Percentiles rank a stretch among this genome's conserved stretches.
phyloP scores from a whole-genome alignment of 2,329 filamentous ascomycete species.

The Blastomyces parvus region DNA sequence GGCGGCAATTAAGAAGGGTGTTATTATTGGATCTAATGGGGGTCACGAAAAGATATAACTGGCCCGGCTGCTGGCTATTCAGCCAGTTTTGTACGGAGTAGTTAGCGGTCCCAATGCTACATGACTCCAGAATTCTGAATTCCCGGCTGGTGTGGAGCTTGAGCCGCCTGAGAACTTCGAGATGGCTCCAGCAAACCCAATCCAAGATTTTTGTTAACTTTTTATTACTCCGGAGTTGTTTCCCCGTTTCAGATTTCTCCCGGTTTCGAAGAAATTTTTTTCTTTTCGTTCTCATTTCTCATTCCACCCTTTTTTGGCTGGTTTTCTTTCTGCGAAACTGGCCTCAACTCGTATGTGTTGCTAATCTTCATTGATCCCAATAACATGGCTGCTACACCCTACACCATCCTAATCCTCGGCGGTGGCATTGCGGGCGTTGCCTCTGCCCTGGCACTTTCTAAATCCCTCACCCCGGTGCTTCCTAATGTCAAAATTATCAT shows the following conservation, averaged over 20 bases:
- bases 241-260: too few species aligned
- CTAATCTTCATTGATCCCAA: not conserved
- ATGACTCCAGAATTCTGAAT: not conserved
- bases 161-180: too few species aligned
- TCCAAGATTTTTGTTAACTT: not conserved
- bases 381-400: conserved; percentile 3
- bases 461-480: conserved; percentile 14
- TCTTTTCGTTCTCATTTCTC: not conserved
- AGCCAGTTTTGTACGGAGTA: too few species aligned
- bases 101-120: not conserved
- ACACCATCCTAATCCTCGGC: conserved; percentile 17
- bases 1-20: not conserved
- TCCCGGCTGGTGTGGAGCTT: not conserved
- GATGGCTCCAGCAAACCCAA: too few species aligned
- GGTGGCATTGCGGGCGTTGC: conserved; percentile 19
- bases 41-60: not conserved
- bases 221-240: too few species aligned
- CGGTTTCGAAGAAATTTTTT: not conserved
- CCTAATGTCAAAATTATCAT: conserved; percentile 25
- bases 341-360: not conserved
- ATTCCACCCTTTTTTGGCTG: not conserved
- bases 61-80: not conserved
- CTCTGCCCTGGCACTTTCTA: conserved; percentile 17
- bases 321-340: not conserved
- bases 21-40: not conserved